phyloP scores from a whole-genome alignment of 192 early-diverging fungal species.

The Rhizophagus clarus region DNA sequence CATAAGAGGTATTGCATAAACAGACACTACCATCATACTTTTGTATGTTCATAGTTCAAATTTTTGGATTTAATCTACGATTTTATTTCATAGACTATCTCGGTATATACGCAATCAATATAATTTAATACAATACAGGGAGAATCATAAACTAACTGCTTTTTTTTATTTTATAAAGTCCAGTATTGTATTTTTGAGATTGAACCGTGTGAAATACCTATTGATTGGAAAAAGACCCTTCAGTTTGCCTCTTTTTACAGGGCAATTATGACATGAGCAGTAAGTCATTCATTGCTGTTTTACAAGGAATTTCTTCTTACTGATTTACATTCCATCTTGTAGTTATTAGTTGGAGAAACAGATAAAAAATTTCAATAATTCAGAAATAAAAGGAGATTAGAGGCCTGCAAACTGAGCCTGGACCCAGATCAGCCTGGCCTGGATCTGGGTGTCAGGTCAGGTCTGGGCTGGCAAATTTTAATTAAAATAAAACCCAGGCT shows the following conservation, averaged over 20 bases:
- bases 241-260: constrained; percentile 26
- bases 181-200: constrained; percentile 28
- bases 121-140: background rate
- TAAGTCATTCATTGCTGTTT: constrained; percentile 3
- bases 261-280: constrained; percentile 29
- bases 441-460: too few relatives aligned
- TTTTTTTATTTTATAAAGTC: constrained; percentile 8
- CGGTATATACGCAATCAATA: constrained; percentile 21
- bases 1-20: constrained; percentile 23
- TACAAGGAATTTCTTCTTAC: constrained; percentile 21
- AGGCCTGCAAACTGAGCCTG: too few relatives aligned
- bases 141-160: constrained; percentile 11
- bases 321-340: constrained; percentile 24
- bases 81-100: constrained; percentile 33
- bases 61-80: constrained; percentile 22
- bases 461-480: too few relatives aligned
- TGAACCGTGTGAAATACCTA: constrained; percentile 24
- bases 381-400: constrained; percentile 28
- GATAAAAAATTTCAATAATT: constrained; percentile 13
- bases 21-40: constrained; percentile 6
- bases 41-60: constrained; percentile 24
- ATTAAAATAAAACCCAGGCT: too few relatives aligned
- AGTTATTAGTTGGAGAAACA: constrained; percentile 18
- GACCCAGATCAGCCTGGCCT: too few relatives aligned
- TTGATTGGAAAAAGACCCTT: background rate